Base-by-base conservation (phyloP, 176 grass and related monocot species). In the Puccinellia tenuiflora region DNA sequence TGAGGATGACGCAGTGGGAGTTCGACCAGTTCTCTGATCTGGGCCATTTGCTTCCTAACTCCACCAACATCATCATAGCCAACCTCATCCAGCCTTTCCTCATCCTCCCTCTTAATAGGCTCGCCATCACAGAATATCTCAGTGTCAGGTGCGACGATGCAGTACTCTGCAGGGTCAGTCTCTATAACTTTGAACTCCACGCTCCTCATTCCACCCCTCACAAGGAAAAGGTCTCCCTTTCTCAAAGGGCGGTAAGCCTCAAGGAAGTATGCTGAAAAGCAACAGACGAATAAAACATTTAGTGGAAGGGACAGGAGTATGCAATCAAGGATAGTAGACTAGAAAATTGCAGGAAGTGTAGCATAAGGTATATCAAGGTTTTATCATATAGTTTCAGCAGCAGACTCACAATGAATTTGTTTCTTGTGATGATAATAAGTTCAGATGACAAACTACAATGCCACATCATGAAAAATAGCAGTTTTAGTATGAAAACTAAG, bases 31-130 rank as follows among this genome's bases (percentile, higher is more conserved):
- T 90, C 88, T 63, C 88, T 87, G 84, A 97, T 97, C 70, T 97
- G 94, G 29, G 94, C 94, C 91, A 97, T 93, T 45, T 93, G 94
- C 88, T 97, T 97, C 33, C 94, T 78, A 13, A 97, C 91, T 38
- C 94, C 94, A 30, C 94, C 94, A 10, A 97, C 94, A 84, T 97
- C 94, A 20, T 97, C 94, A 52, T 97, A 97, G 13, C 94, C 94
- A 24, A 93, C 89, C 0, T 91, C 94, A 51, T 97, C 91, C 0
- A 97, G 91, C 16, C 87, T 86, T 51, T 97, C 94, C 75, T 97
- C 94, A 39, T 97, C 91, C 75, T 97, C 94, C 66, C 94, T 90
- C 64, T 93, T 97, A 46, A 97, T 56, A 78, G 94, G 94, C 64
- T 97, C 91, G 45, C 94, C 94, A 13, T 93, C 89, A 68, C 91